Base-by-base conservation (phyloP, 1,284 basidiomycete species). In the Sparassis latifolia region DNA sequence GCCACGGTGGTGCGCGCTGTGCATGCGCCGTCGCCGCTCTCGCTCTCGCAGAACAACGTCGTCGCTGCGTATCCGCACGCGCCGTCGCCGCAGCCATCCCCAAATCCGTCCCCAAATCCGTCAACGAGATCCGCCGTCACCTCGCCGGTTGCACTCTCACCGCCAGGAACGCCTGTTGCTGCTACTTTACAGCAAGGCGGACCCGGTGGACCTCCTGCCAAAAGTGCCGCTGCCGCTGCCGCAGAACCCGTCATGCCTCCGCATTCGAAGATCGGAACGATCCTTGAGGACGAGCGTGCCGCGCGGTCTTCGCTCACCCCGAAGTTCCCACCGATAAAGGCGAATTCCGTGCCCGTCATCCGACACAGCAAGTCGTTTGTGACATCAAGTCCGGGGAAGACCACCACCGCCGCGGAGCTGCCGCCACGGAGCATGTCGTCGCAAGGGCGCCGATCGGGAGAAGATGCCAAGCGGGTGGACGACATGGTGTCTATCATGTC, bases 11-110 rank as follows among this genome's bases (percentile, higher is more conserved):
- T 61, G 28, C 56, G 60, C 29, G 53, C 52, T 5, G 33, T 54
- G 2, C 67, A 72, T 55, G 68, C 69, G 3, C 74, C 77, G 3
- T 82, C 81, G 1, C 79, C 80, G 0, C 67, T 82, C 3, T 77
- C 79, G 0, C 57, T 75, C 1, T 71, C 76, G 2, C 69, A 69
- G 40, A 71, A 75, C 55, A 71, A 60, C 52, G 58, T 57, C 12
- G 40, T 69, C 60, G 58, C 68, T 3, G 56, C 65, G 0, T 57
- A 62, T 39, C 42, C 52, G 20, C 20, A 20, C 48, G 48, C 59
- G 29, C 49, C 58, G 50, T 43, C 55, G 48, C 55, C 58, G 10
- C 55, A 55, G 44, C 53, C 50, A 51, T 56, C 49, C 51, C 52
- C 48, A 49, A 49, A 35, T 42, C 56, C 20, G 20, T 20, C 20